Evolutionary conservation across 2,329 filamentous ascomycete genomes (phyloP).

Genomic region (Ilyonectria mors-panacis): DNA sequence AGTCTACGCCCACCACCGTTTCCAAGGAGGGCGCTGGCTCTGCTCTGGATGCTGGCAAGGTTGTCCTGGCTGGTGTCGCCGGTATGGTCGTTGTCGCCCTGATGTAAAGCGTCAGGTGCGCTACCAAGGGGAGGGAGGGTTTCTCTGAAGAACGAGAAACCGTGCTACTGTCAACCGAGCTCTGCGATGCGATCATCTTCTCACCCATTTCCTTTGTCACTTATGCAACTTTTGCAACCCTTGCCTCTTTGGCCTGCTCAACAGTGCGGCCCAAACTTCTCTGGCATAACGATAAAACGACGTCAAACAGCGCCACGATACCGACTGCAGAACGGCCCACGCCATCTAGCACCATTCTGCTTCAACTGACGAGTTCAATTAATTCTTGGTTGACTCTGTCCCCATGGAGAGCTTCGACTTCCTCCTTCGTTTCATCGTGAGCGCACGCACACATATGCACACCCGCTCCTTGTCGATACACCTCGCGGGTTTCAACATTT

Average conservation of each 20-base stretch:
- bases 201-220: slow-evolving; percentile 42
- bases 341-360: slow-evolving; percentile 38
- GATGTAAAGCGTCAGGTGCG: slow-evolving; percentile 58
- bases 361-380: slow-evolving; percentile 43
- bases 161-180: slow-evolving; percentile 35
- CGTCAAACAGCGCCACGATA: slow-evolving; percentile 44
- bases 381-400: slow-evolving; percentile 39
- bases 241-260: slow-evolving; percentile 32
- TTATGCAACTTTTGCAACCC: slow-evolving; percentile 18
- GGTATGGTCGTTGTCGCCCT: slow-evolving; percentile 67
- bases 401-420: slow-evolving; percentile 44
- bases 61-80: slow-evolving; percentile 65
- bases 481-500: slow-evolving; percentile 39
- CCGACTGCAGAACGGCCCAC: slow-evolving; percentile 40
- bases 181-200: slow-evolving; percentile 38
- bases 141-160: slow-evolving; percentile 6
- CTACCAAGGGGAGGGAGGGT: slow-evolving; percentile 19
- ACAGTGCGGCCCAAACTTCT: slow-evolving; percentile 37
- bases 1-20: slow-evolving; percentile 53
- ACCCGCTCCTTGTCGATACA: slow-evolving; percentile 38
- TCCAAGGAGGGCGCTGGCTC: slow-evolving; percentile 58
- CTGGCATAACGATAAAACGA: slow-evolving; percentile 48
- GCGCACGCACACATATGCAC: slow-evolving; percentile 22
- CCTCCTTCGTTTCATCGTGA: slow-evolving; percentile 47
- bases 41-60: slow-evolving; percentile 59